These are phyloP conservation scores for Agapanthus africanus DNA, from an alignment of 106 monocot genomes.

Conservation along the genomic window DNA sequence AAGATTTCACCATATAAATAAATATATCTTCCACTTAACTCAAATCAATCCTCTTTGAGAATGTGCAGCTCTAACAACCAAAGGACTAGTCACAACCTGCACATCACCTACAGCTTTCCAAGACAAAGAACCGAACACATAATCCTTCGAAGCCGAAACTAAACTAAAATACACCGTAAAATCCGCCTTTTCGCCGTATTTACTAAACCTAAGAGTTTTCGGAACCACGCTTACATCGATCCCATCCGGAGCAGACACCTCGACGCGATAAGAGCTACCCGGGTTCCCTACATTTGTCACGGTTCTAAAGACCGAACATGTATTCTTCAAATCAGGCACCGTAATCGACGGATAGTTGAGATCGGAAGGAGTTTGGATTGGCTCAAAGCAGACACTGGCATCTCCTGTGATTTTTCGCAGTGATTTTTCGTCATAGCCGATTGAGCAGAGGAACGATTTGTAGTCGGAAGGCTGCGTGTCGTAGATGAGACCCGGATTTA, in stretches of 20 bases:
- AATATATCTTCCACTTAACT: not conserved
- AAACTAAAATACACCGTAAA: conserved; percentile 50
- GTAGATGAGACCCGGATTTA: conserved; percentile 70
- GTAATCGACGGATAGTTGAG: conserved; percentile 81
- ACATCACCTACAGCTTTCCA: conserved; percentile 33
- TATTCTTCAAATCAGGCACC: conserved; percentile 39
- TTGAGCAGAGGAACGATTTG: conserved; percentile 62
- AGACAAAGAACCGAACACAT: conserved; percentile 59
- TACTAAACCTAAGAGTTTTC: conserved; percentile 33
- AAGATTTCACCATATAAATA: not conserved
- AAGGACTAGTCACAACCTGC: conserved; percentile 32
- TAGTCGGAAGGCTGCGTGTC: conserved; percentile 52
- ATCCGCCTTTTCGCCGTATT: conserved; percentile 36
- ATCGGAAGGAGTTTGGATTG: conserved; percentile 14
- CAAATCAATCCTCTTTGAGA: conserved; percentile 5
- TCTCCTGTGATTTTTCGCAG: conserved; percentile 51
- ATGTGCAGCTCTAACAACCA: conserved; percentile 39
- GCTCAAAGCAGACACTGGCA: conserved; percentile 26
- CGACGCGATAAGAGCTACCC: conserved; percentile 28
- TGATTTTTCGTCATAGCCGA: conserved; percentile 46
- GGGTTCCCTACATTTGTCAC: conserved; percentile 74
- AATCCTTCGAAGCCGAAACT: conserved; percentile 21
- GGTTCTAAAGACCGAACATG: conserved; percentile 36
- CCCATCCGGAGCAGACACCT: conserved; percentile 34
- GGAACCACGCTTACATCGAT: conserved; percentile 56